These are phyloP conservation scores for Moesziomyces antarcticus DNA, from an alignment of 1,284 basidiomycete species.

Conservation along the genomic window DNA sequence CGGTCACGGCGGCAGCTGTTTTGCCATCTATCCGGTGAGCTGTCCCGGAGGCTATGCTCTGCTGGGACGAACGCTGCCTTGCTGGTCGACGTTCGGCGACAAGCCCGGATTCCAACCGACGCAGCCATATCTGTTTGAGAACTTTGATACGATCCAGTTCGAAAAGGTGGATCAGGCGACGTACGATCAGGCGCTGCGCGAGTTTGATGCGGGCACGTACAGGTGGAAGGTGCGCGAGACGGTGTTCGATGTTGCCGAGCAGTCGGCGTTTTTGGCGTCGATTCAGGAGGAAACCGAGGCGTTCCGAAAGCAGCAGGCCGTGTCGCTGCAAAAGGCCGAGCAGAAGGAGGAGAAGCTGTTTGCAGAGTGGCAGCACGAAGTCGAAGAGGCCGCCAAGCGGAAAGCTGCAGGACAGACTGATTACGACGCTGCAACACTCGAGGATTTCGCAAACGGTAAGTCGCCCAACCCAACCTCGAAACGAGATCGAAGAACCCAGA, in stretches of 20 bases:
- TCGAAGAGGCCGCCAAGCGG: conserved; percentile 10
- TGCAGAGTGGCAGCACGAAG: conserved; percentile 61
- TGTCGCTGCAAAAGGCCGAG: conserved; percentile 48
- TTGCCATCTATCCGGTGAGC: conserved; percentile 76
- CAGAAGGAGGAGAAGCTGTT: conserved; percentile 68
- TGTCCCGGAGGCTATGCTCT: conserved; percentile 77
- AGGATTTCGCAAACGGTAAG: conserved; percentile 16
- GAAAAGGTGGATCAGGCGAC: conserved; percentile 20
- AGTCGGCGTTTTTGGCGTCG: conserved; percentile 71
- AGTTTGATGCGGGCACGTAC: conserved; percentile 76
- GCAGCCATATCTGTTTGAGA: conserved; percentile 74
- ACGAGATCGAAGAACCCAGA: too few relatives aligned
- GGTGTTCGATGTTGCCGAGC: conserved; percentile 73
- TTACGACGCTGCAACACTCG: not conserved
- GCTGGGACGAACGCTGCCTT: conserved; percentile 71
- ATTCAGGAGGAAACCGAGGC: conserved; percentile 70
- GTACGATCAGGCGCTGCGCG: conserved; percentile 71
- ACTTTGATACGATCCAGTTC: conserved; percentile 75
- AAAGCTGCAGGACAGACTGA: conserved; percentile 5
- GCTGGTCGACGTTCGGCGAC: conserved; percentile 76
- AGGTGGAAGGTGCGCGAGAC: conserved; percentile 71
- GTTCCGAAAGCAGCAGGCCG: conserved; percentile 69
- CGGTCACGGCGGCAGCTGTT: conserved; percentile 69
- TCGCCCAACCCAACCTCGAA: too few relatives aligned
- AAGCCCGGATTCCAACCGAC: conserved; percentile 71